Conservation (phyloP, 2,329 filamentous ascomycete species). For the Ascochyta pisi region DNA sequence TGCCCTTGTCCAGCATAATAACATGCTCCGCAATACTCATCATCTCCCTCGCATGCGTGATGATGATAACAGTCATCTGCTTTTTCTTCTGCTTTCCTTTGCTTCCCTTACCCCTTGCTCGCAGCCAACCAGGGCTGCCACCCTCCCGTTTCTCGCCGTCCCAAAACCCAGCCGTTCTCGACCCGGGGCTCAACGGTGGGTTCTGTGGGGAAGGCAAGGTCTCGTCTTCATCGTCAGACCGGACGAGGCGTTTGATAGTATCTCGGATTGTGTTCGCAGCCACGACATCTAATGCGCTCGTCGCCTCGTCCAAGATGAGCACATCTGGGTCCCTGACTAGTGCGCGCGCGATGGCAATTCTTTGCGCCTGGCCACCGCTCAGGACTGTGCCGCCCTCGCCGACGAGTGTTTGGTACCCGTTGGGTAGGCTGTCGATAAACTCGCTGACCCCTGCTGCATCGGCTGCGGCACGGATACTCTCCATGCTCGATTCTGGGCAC, state of each 20-base stretch:
- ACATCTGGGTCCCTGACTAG: slow-evolving; percentile 74
- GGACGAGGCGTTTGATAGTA: slow-evolving; percentile 65
- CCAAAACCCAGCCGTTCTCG: slow-evolving; percentile 21
- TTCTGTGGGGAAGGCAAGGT: background rate
- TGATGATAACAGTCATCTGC: slow-evolving; percentile 74
- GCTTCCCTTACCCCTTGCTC: slow-evolving; percentile 8
- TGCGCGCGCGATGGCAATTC: slow-evolving; percentile 81
- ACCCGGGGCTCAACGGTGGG: background rate
- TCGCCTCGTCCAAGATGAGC: slow-evolving; percentile 86
- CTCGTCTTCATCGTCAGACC: background rate
- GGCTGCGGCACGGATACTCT: slow-evolving; percentile 58
- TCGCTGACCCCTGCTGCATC: slow-evolving; percentile 72
- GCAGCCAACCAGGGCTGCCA: slow-evolving; percentile 1
- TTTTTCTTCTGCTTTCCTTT: slow-evolving; percentile 18
- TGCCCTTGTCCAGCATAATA: slow-evolving; percentile 73
- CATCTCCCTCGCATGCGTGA: slow-evolving; percentile 85
- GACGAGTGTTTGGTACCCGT: slow-evolving; percentile 74
- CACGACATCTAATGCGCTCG: slow-evolving; percentile 76
- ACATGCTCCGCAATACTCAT: slow-evolving; percentile 80
- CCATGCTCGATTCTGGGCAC: slow-evolving; percentile 58
- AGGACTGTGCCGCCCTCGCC: slow-evolving; percentile 78
- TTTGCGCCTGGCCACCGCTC: slow-evolving; percentile 83
- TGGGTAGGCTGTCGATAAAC: slow-evolving; percentile 75
- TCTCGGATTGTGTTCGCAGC: slow-evolving; percentile 69
- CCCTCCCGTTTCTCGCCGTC: slow-evolving; percentile 21